A percentile compares a stretch with the other conserved stretches of the same genome.
These are phyloP conservation scores for Rhododendron kiyosumense DNA, from an alignment of 148 eudicot genomes.

Conservation along the genomic window DNA sequence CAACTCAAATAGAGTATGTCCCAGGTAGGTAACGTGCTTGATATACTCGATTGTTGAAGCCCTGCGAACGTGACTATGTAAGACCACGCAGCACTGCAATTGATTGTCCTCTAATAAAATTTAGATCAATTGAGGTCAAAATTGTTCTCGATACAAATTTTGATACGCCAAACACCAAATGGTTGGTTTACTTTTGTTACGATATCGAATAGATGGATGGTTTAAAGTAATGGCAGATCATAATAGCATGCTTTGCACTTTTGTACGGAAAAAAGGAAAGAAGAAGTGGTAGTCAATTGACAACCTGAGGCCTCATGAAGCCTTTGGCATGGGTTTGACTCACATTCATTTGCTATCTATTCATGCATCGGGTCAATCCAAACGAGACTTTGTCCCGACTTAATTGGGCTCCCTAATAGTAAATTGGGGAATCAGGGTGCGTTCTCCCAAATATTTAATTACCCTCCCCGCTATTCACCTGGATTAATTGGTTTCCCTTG, in stretches of 20 bases:
- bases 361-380: too few species aligned
- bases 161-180: background rate
- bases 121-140: background rate
- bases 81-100: background rate
- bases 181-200: background rate
- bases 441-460: too few species aligned
- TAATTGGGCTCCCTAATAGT: too few species aligned
- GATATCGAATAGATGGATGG: background rate
- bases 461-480: too few species aligned
- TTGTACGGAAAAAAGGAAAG: too few species aligned
- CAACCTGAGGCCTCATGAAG: too few species aligned
- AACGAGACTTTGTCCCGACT: too few species aligned
- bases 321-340: too few species aligned
- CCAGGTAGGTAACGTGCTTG: background rate
- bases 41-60: background rate
- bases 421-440: too few species aligned
- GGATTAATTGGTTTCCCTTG: too few species aligned
- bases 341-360: too few species aligned
- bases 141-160: background rate
- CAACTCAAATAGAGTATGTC: slow-evolving; percentile 1
- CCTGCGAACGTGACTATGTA: background rate
- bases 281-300: too few species aligned
- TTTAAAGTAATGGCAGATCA: background rate
- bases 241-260: background rate
- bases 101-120: background rate